Evolutionary conservation across 2,329 filamentous ascomycete species (phyloP), one percentile per base, ranked within the genome.

Genomic region (Tympanopsis confertula): DNA sequence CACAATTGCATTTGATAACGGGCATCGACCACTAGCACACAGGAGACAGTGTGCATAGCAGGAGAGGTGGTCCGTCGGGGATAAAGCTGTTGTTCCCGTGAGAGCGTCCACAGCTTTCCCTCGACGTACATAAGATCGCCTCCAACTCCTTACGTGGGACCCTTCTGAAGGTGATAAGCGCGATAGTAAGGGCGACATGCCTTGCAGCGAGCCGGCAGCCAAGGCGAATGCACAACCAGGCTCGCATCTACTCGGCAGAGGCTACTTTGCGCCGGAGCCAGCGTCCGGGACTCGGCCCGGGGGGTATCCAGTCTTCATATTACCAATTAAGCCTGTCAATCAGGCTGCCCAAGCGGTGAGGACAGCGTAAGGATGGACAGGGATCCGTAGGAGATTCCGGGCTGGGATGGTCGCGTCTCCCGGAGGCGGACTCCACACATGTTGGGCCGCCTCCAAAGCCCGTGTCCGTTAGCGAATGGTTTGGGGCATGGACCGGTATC

Each of bases 131-230:
- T 26, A 26, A 26, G 22, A 26, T 26, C n/a, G 22, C 22, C 22
- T 26, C 7, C 22, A 7, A 7, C 22, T n/a, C 7, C 7, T n/a
- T n/a, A 45, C 53, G 55, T 56, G 60, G 59, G 51, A 59, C 58
- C 58, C 66, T 66, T 69, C 65, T 69, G 65, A 69, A 69, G 65
- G 65, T 65, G 67, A 69, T 51, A 71, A 69, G 65, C 66, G 67
- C 62, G 67, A 69, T 71, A 71, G 65, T 68, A 68, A 68, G 65
- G 45, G 59, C 58, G 48, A 50, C 41, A 54, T 60, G 54, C 58
- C 52, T 24, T 50, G 48, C 28, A 36, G 41, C 39, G 45, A 36
- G 44, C 40, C 42, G 40, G 36, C 38, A 42, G 30, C 35, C 28
- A 22, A 35, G 17, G 42, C 29, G 20, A 29, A 24, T 38, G 43